Evolutionary conservation across 768 basidiomycete species (phyloP).

Genomic region (Cubamyces sp.): DNA sequence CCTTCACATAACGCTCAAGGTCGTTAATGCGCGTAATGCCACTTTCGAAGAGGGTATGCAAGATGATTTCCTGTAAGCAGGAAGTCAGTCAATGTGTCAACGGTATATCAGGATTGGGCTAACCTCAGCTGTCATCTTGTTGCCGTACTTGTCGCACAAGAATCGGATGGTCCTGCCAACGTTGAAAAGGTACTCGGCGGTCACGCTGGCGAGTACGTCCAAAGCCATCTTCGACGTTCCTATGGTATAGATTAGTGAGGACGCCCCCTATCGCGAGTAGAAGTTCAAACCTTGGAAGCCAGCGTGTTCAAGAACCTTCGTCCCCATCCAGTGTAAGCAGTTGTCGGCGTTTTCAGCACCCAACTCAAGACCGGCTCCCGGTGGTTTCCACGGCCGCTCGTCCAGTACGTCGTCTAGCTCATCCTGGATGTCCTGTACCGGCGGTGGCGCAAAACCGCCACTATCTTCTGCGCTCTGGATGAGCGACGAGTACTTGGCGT

Average conservation of each 20-base stretch:
- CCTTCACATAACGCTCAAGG: conserved; percentile 85
- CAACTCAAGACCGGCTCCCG: conserved; percentile 47
- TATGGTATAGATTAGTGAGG: conserved; percentile 29
- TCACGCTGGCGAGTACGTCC: conserved; percentile 76
- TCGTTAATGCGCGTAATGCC: conserved; percentile 78
- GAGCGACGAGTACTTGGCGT: conserved; percentile 69
- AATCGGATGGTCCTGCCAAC: conserved; percentile 87
- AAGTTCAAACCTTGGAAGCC: conserved; percentile 82
- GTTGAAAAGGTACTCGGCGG: conserved; percentile 81
- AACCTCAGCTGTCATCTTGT: conserved; percentile 86
- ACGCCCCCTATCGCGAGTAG: neutral
- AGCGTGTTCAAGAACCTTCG: conserved; percentile 83
- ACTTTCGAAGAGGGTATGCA: conserved; percentile 90
- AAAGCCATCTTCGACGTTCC: conserved; percentile 78
- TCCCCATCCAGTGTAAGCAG: conserved; percentile 73
- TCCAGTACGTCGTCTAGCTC: conserved; percentile 49
- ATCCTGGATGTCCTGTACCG: conserved; percentile 19
- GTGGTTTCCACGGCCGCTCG: conserved; percentile 60
- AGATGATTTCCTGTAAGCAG: conserved; percentile 79
- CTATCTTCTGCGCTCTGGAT: conserved; percentile 41
- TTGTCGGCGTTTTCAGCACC: conserved; percentile 62
- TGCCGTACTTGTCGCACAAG: conserved; percentile 77
- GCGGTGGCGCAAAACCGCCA: conserved; percentile 19
- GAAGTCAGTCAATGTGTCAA: neutral
- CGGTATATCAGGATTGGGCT: conserved; percentile 23